phyloP scores from a whole-genome alignment of 306 rosid genomes.

The Acacia confusa region DNA sequence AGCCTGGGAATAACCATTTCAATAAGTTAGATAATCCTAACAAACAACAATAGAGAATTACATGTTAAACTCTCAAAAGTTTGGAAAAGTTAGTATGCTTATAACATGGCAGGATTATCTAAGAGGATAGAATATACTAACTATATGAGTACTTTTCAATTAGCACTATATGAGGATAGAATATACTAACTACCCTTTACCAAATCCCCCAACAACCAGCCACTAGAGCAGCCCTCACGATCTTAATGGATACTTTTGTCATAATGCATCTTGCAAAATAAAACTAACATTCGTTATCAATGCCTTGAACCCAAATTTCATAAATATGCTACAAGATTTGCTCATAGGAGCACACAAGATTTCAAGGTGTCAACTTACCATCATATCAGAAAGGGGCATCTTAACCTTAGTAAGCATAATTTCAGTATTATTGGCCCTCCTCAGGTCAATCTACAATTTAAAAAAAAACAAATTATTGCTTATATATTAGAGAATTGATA shows the following conservation, averaged over 20 bases:
- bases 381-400: conserved; percentile 99
- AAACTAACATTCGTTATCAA: not conserved
- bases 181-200: not conserved
- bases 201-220: not conserved
- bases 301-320: conserved; percentile 27
- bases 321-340: not conserved
- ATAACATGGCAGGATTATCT: not conserved
- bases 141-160: not conserved
- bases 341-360: conserved; percentile 21
- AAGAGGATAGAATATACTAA: not conserved
- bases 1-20: conserved; percentile 60
- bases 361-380: conserved; percentile 61
- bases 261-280: conserved; percentile 23
- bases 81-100: not conserved
- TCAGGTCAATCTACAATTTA: conserved; percentile 67
- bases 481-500: conserved; percentile 21
- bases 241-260: not conserved
- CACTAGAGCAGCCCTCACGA: not conserved
- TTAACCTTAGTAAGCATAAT: conserved; percentile 97
- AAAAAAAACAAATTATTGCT: not conserved
- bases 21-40: not conserved
- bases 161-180: not conserved
- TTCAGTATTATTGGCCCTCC: conserved; percentile 93
- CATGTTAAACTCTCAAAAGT: conserved; percentile 6
- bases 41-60: conserved; percentile 7